These are phyloP conservation scores for Podospora tetraspora DNA, from an alignment of 495 filamentous ascomycete species.

Conservation along the genomic window DNA sequence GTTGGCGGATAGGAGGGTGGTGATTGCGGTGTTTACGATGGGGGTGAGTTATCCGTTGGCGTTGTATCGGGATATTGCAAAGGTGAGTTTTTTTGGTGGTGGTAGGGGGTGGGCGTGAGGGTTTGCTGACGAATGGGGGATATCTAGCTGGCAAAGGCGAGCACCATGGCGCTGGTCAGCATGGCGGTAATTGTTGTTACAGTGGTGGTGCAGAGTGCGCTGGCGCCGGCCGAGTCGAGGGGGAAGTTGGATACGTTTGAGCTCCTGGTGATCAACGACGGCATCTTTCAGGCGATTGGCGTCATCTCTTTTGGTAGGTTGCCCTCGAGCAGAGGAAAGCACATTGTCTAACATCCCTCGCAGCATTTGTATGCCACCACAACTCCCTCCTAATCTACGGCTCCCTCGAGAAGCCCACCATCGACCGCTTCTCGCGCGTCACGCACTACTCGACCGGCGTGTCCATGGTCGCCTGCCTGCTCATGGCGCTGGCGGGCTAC, in stretches of 20 bases:
- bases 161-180: conserved; percentile 80
- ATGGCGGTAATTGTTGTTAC: conserved; percentile 87
- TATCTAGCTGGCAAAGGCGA: conserved; percentile 89
- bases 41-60: conserved; percentile 88
- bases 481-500: conserved; percentile 86
- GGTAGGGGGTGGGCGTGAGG: neutral
- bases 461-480: conserved; percentile 81
- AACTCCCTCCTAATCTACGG: conserved; percentile 97
- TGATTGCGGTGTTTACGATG: conserved; percentile 80
- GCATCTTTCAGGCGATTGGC: conserved; percentile 91
- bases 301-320: conserved; percentile 90
- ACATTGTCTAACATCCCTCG: conserved; percentile 22
- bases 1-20: conserved; percentile 69
- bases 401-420: conserved; percentile 85
- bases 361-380: conserved; percentile 90
- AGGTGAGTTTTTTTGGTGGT: conserved; percentile 50
- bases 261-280: conserved; percentile 68
- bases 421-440: conserved; percentile 86
- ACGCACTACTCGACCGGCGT: conserved; percentile 89
- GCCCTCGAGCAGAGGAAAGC: neutral
- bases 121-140: conserved; percentile 1
- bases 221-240: conserved; percentile 61
- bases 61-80: conserved; percentile 93
- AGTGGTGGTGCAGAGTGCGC: conserved; percentile 77
- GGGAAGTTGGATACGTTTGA: conserved; percentile 59